phyloP scores from a whole-genome alignment of 495 filamentous ascomycete species.

The Aspergillus saccharolyticus region DNA sequence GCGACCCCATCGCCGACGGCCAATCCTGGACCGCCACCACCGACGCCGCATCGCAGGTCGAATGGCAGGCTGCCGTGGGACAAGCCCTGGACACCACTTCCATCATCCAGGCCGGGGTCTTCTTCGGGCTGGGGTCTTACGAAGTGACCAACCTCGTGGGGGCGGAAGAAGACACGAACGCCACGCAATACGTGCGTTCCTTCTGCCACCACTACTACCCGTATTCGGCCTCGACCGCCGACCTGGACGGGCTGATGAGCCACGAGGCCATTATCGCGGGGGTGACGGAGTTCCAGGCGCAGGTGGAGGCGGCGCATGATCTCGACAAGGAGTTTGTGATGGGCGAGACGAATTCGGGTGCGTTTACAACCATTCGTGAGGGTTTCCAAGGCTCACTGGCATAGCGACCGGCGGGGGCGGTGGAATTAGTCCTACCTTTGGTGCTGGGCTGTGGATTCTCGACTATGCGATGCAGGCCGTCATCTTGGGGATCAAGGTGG shows the following conservation, averaged over 20 bases:
- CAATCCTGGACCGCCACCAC: constrained; percentile 47
- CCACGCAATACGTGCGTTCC: constrained; percentile 39
- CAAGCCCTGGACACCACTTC: constrained; percentile 30
- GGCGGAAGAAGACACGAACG: constrained; percentile 42
- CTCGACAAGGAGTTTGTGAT: constrained; percentile 50
- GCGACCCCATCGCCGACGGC: constrained; percentile 48
- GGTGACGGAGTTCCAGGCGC: constrained; percentile 43
- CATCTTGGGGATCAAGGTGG: constrained; percentile 39
- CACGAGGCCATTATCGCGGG: constrained; percentile 46
- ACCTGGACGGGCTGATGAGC: constrained; percentile 43
- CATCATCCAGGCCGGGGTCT: constrained; percentile 57
- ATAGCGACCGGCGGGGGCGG: constrained; percentile 32
- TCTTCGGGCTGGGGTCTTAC: constrained; percentile 47
- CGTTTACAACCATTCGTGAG: too few species aligned
- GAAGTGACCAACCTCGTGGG: constrained; percentile 47
- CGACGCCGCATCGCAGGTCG: constrained; percentile 50
- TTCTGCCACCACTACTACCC: constrained; percentile 60
- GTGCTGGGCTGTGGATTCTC: constrained; percentile 56
- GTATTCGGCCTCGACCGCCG: constrained; percentile 39
- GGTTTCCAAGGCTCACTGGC: constrained; percentile 6
- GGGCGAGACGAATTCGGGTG: constrained; percentile 57
- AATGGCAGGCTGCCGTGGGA: constrained; percentile 50
- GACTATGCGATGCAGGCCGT: constrained; percentile 51
- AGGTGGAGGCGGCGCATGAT: constrained; percentile 42
- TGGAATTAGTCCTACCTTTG: constrained; percentile 52